Percentiles rank a stretch among this genome's conserved stretches.
These are phyloP conservation scores for Letharia columbiana DNA, from an alignment of 495 filamentous ascomycete genomes.

Conservation along the genomic window DNA sequence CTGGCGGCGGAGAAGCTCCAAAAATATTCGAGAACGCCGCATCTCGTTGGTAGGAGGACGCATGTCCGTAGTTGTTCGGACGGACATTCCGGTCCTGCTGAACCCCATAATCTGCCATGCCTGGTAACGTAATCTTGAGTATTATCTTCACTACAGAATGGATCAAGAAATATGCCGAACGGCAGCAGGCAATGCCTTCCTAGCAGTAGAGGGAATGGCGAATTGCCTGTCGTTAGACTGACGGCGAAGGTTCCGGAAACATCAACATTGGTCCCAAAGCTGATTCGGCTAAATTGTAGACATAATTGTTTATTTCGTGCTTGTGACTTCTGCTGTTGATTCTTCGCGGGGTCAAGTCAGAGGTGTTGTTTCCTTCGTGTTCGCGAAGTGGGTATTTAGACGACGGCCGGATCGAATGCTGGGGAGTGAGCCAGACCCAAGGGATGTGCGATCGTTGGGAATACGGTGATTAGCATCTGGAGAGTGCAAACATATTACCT, in stretches of 20 bases:
- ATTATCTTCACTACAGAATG: not conserved
- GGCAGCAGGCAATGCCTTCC: not conserved
- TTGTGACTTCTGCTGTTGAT: not conserved
- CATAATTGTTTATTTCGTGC: not conserved
- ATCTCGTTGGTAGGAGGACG: slow-evolving; percentile 74
- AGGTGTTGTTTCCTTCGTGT: slow-evolving; percentile 1
- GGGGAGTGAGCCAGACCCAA: not conserved
- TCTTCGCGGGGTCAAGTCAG: not conserved
- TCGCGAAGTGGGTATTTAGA: slow-evolving; percentile 6
- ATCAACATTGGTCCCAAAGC: not conserved
- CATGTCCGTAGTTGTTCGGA: slow-evolving; percentile 57
- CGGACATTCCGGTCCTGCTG: slow-evolving; percentile 66
- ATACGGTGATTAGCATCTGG: not conserved
- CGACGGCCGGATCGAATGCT: slow-evolving; percentile 7
- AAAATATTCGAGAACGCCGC: slow-evolving; percentile 96
- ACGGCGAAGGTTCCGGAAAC: not conserved
- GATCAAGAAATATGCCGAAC: not conserved
- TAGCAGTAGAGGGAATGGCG: not conserved
- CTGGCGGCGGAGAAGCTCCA: slow-evolving; percentile 74
- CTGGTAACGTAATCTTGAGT: slow-evolving; percentile 1
- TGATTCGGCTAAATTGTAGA: not conserved
- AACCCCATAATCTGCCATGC: slow-evolving; percentile 74
- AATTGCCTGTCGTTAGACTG: slow-evolving; percentile 5
- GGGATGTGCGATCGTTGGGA: slow-evolving; percentile 6
- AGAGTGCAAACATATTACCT: not conserved